Base-by-base conservation (phyloP, 371 early-diverging fungal species). In the Mortierella sp. region DNA sequence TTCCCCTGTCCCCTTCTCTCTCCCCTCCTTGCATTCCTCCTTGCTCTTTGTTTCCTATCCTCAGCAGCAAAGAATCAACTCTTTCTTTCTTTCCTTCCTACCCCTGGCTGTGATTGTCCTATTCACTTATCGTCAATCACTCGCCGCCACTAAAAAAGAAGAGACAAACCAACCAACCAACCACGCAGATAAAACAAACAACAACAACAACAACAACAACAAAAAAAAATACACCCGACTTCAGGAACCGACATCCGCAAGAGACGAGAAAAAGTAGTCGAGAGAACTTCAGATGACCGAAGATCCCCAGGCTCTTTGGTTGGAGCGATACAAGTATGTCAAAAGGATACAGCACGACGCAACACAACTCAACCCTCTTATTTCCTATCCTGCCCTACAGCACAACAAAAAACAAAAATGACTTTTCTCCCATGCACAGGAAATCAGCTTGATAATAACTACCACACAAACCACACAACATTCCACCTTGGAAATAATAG, bases 271-370 rank as follows among this genome's bases (percentile, higher is more conserved):
- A 31, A 47, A 65, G 50, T 65, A 13, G 38, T n/a, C 26, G 65
- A 28, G 58, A 42, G 52, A 24, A 55, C 11, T n/a, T 50, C 74
- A 73, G 34, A 83, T 83, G 83, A 74, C 83, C 14, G 80, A 79
- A 70, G 83, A 83, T 79, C 77, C 80, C 21, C 83, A 84, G 58
- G 65, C 72, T 31, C 52, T 72, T 47, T 84, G 84, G 84, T 52
- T 84, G 72, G 80, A 80, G 73, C 78, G 72, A 28, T 84, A 80
- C 73, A 80, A 48, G 84, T 84, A 80, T 42, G 74, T 55, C 9
- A 16, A 19, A 14, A 5, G 42, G 42, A 38, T 38, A 38, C 42
- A 38, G 42, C 5, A 38, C 42, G n/a, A n/a, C n/a, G n/a, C n/a
- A n/a, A n/a, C n/a, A n/a, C n/a, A n/a, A n/a, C n/a, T 3, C 42